Evolutionary conservation across 176 grass and related monocot species (phyloP).

Genomic region (Dendrocalamus sinicus): DNA sequence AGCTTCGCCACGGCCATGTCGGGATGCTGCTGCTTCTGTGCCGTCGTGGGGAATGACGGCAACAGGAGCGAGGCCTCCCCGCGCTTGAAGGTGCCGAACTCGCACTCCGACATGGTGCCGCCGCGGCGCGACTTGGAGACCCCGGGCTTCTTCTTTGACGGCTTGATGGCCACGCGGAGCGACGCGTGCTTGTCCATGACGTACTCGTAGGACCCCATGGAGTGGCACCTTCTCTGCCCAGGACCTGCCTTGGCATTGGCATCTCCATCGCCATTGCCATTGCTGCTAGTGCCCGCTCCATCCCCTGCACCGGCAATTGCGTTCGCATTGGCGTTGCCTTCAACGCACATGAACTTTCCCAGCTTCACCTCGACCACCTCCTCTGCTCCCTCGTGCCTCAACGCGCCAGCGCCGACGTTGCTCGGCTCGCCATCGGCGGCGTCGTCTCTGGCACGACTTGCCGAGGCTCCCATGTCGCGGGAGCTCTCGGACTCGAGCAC

Average conservation of each 20-base stretch:
- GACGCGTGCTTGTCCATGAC: slow-evolving; percentile 70
- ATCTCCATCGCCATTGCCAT: slow-evolving; percentile 25
- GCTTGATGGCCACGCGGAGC: slow-evolving; percentile 78
- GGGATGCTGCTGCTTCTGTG: background rate
- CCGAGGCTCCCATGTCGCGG: slow-evolving; percentile 40
- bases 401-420: background rate
- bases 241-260: slow-evolving; percentile 33
- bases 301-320: slow-evolving; percentile 3
- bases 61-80: slow-evolving; percentile 48
- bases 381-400: background rate
- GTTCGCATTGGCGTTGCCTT: slow-evolving; percentile 25
- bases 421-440: background rate
- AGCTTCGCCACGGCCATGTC: slow-evolving; percentile 44
- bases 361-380: slow-evolving; percentile 84
- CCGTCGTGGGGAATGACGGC: background rate
- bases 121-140: slow-evolving; percentile 46
- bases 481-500: slow-evolving; percentile 72
- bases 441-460: background rate
- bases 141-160: slow-evolving; percentile 69
- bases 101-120: slow-evolving; percentile 84
- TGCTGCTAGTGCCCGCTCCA: slow-evolving; percentile 54
- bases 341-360: slow-evolving; percentile 79
- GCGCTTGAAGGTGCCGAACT: slow-evolving; percentile 63
- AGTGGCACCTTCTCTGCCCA: slow-evolving; percentile 79
- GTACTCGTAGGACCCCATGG: slow-evolving; percentile 96